A percentile compares a stretch with the other conserved stretches of the same genome.
phyloP scores from a whole-genome alignment of 1,284 basidiomycete genomes.

The Cystobasidium slooffiae region DNA sequence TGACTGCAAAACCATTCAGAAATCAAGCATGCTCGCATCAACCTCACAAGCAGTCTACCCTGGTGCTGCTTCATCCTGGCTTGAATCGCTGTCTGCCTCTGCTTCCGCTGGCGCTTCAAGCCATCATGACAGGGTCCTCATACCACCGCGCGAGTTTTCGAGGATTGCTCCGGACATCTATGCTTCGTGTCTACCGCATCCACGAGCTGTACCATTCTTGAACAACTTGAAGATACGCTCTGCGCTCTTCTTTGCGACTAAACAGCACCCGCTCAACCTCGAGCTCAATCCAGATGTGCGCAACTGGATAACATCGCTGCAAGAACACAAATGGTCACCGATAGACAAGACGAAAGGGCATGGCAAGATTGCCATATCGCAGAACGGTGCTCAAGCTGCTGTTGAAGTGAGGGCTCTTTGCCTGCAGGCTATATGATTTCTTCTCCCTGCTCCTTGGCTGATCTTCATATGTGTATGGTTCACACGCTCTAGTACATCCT shows the following conservation, averaged over 20 bases:
- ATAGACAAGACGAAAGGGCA: constrained; percentile 19
- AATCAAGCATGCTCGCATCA: constrained; percentile 12
- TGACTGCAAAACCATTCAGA: not conserved
- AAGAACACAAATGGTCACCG: constrained; percentile 8
- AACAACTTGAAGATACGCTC: not conserved
- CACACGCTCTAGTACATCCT: constrained; percentile 8
- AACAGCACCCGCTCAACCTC: constrained; percentile 22
- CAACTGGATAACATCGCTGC: not conserved
- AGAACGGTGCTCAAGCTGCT: constrained; percentile 10
- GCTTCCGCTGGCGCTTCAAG: not conserved
- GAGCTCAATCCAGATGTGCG: constrained; percentile 15
- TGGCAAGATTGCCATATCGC: constrained; percentile 23
- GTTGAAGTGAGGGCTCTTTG: constrained; percentile 8
- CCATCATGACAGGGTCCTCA: not conserved
- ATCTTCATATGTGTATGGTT: not conserved
- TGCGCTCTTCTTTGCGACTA: constrained; percentile 23
- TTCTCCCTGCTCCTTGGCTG: not conserved
- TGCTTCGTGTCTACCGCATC: constrained; percentile 26
- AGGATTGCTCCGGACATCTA: constrained; percentile 11
- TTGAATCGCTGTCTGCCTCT: not conserved
- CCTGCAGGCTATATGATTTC: not conserved
- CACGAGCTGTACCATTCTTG: constrained; percentile 26
- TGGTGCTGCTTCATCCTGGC: not conserved
- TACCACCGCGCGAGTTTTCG: constrained; percentile 29
- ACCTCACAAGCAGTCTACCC: not conserved